Percentiles rank a stretch among this genome's conserved stretches.
Evolutionary conservation across 2,329 filamentous ascomycete genomes (phyloP).

Genomic region (Paramyrothecium roridum): DNA sequence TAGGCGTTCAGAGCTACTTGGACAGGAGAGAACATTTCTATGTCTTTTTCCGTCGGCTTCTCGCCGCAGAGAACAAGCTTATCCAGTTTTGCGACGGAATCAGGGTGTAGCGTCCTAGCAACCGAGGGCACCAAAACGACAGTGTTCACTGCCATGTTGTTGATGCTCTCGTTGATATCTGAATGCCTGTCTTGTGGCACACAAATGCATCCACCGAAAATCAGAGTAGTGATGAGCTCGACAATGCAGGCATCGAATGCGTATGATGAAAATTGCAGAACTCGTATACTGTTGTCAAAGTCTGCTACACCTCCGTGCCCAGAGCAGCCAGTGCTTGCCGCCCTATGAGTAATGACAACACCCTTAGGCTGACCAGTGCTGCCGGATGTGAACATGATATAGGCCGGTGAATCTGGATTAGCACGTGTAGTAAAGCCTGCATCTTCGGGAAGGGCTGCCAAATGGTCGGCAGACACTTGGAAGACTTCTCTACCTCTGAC

Average conservation of each 20-base stretch:
- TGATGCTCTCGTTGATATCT: constrained; percentile 4
- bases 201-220: constrained; percentile 34
- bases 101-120: not conserved
- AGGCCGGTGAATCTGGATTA: constrained; percentile 6
- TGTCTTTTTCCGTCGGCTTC: constrained; percentile 3
- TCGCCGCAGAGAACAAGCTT: not conserved
- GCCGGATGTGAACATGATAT: constrained; percentile 55
- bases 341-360: constrained; percentile 27
- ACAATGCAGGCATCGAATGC: constrained; percentile 34
- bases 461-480: not conserved
- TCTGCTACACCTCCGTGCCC: not conserved
- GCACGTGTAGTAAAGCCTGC: not conserved
- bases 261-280: constrained; percentile 26
- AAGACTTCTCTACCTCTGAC: not conserved
- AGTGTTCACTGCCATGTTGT: constrained; percentile 4
- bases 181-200: constrained; percentile 33
- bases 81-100: not conserved
- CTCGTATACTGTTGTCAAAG: constrained; percentile 4
- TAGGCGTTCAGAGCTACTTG: constrained; percentile 25
- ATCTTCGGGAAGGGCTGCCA: not conserved
- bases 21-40: constrained; percentile 25
- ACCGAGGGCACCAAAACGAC: constrained; percentile 1
- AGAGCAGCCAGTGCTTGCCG: constrained; percentile 1
- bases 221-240: constrained; percentile 31
- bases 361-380: constrained; percentile 54